Conservation (phyloP, 805 yeast species). For the Ogataea polymorpha region DNA sequence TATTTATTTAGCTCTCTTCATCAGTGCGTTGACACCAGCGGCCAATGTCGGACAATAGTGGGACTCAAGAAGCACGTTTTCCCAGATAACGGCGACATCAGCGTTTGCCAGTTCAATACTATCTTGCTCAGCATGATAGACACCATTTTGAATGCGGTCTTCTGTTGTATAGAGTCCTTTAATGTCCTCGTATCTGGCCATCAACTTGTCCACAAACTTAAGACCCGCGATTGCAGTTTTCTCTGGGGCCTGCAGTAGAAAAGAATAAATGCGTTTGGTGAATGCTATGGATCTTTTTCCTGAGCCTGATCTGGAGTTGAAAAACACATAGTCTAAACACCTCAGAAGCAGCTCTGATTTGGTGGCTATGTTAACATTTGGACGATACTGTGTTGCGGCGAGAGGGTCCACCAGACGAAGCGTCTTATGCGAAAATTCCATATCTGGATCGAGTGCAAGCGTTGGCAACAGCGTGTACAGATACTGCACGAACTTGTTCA, state of each 20-base stretch:
- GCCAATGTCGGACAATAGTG: slow-evolving; percentile 85
- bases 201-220: slow-evolving; percentile 73
- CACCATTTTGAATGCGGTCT: slow-evolving; percentile 82
- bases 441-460: slow-evolving; percentile 72
- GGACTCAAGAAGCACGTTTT: slow-evolving; percentile 67
- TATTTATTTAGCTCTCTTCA: slow-evolving; percentile 33
- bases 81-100: slow-evolving; percentile 91
- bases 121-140: slow-evolving; percentile 59
- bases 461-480: slow-evolving; percentile 68
- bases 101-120: slow-evolving; percentile 77
- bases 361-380: slow-evolving; percentile 82
- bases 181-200: slow-evolving; percentile 66
- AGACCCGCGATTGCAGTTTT: slow-evolving; percentile 76
- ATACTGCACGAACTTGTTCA: slow-evolving; percentile 74
- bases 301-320: slow-evolving; percentile 68
- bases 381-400: slow-evolving; percentile 41
- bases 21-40: slow-evolving; percentile 52
- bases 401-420: slow-evolving; percentile 79
- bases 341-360: slow-evolving; percentile 79
- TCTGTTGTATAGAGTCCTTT: slow-evolving; percentile 81
- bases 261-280: slow-evolving; percentile 71
- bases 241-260: slow-evolving; percentile 77
- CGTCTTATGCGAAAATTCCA: slow-evolving; percentile 82
- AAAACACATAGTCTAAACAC: slow-evolving; percentile 77
- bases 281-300: slow-evolving; percentile 72